These are phyloP conservation scores for Exophiala lecanii-corni DNA, from an alignment of 2,329 filamentous ascomycete species.

Conservation along the genomic window DNA sequence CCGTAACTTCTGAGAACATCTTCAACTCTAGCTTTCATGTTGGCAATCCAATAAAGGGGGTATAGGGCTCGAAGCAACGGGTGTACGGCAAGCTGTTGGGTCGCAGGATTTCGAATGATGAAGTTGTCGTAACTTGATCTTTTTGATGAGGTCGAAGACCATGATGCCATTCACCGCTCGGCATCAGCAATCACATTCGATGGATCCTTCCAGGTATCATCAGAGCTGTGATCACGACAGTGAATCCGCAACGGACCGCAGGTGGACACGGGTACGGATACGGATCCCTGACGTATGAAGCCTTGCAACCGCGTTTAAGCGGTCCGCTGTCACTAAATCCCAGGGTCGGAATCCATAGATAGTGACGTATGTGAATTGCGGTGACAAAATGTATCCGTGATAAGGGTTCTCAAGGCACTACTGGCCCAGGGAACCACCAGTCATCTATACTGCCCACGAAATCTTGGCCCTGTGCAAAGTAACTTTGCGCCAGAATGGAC, in stretches of 20 bases:
- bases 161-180: background rate
- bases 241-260: too few relatives aligned
- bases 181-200: background rate
- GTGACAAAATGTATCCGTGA: too few relatives aligned
- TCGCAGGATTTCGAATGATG: too few relatives aligned
- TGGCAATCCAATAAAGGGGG: background rate
- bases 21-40: constrained; percentile 10
- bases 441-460: constrained; percentile 37
- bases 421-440: constrained; percentile 26
- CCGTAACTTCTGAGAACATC: constrained; percentile 6
- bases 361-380: too few relatives aligned
- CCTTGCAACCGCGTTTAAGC: too few relatives aligned
- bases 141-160: background rate
- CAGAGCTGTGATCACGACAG: too few relatives aligned
- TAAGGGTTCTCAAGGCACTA: background rate
- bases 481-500: constrained; percentile 45
- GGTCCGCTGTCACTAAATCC: too few relatives aligned
- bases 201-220: background rate
- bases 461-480: constrained; percentile 44
- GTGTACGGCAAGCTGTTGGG: too few relatives aligned
- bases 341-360: too few relatives aligned
- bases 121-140: too few relatives aligned
- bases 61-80: too few relatives aligned
- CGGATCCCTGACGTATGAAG: background rate
- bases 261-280: constrained; percentile 4